phyloP scores from a whole-genome alignment of 768 basidiomycete genomes.

The Chiua virens region DNA sequence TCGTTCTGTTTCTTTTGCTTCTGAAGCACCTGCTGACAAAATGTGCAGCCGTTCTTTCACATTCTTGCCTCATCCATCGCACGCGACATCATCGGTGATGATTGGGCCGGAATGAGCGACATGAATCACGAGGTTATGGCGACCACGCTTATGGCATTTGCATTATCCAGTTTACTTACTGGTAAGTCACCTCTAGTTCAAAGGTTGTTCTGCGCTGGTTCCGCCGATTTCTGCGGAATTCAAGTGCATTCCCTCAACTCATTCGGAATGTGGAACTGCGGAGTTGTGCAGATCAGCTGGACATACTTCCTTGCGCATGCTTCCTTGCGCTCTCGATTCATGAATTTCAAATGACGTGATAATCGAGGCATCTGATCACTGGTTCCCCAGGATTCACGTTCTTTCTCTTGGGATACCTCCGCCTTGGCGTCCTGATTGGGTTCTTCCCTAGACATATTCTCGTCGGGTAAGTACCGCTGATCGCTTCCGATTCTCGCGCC shows the following conservation, averaged over 20 bases:
- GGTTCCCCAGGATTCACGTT: conserved; percentile 53
- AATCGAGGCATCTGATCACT: conserved; percentile 6
- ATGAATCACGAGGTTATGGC: conserved; percentile 75
- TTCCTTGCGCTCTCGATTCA: conserved; percentile 4
- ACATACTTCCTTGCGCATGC: not conserved
- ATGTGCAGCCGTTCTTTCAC: conserved; percentile 86
- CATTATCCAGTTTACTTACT: conserved; percentile 84
- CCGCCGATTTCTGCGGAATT: not conserved
- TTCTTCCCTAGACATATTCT: conserved; percentile 97
- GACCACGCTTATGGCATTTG: conserved; percentile 87
- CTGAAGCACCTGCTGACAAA: not conserved
- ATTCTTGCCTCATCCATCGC: conserved; percentile 82
- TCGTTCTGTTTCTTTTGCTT: not conserved
- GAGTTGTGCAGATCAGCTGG: not conserved
- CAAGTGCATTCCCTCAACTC: not conserved
- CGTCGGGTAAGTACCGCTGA: conserved; percentile 64
- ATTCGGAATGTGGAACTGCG: too few species aligned
- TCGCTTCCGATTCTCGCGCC: conserved; percentile 1
- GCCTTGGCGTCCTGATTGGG: conserved; percentile 82
- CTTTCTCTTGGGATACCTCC: conserved; percentile 81
- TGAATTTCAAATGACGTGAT: conserved; percentile 10
- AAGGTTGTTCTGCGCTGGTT: not conserved
- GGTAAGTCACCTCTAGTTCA: conserved; percentile 43
- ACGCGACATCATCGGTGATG: conserved; percentile 44
- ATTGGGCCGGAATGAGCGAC: conserved; percentile 45